Base-by-base conservation (phyloP, 164 flowering plant species). In the Malania oleifera region DNA sequence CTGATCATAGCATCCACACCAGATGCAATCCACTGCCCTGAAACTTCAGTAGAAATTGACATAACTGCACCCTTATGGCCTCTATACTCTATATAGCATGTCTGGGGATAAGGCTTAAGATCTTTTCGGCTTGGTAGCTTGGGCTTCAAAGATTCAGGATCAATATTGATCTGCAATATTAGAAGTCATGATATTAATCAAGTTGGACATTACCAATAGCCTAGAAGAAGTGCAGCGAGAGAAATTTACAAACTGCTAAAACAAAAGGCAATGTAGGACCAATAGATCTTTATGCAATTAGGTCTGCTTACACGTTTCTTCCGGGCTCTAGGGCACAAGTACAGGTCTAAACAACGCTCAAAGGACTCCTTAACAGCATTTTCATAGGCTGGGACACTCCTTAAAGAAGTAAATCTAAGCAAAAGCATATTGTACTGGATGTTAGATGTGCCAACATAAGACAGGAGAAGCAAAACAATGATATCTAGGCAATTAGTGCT, bases 11-110 rank as follows among this genome's bases (percentile, higher is more conserved):
- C 43, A 61, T 26, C 48, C 61, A 35, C 14, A 90, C 97, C 96
- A 75, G 96, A 95, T 52, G 95, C 96, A 63, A 95, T 73, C 95
- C 93, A 88, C 59, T 86, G 89, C 25, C 95, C 97, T 0, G 93
- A 80, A 53, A 72, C 22, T 26, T 91, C 89, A 44, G 74, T 58
- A 24, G 96, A 80, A 67, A 95, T 80, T 39, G 98, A 87, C 35
- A 66, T 43, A 57, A 95, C 96, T 56, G 96, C 80, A 75, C 77
- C 91, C 44, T 48, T 65, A 57, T 95, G 99, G 40, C 98, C 98
- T 72, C 38, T 85, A 56, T 89, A 95, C 78, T 95, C 99, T 18
- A 95, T 80, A 75, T 73, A 89, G 62, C 93, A 84, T 43, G 77
- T 78, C 18, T 56, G 56, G 12, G 99, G 99, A 54, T 86, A 91